Evolutionary conservation across 805 yeast genomes (phyloP), one percentile per base, ranked within the genome.

Genomic region (Pichia deserticola): DNA sequence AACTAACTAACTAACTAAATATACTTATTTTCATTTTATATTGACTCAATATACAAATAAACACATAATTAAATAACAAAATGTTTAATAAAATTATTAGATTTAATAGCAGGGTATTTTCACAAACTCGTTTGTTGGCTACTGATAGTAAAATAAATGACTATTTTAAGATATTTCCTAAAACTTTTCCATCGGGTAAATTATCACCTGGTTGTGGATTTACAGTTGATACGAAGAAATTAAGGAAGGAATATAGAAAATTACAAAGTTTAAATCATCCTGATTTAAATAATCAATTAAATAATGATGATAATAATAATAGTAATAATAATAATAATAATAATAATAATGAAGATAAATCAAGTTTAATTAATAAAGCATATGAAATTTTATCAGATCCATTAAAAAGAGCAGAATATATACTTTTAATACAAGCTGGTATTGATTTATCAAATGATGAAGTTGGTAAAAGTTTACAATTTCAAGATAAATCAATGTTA

Each of bases 181-280:
- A 77, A 58, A 80, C 89, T 0, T 82, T 88, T 53, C 84, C 87
- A 0, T 49, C 72, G 1, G 83, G 83, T 0, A 74, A 34, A 35
- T 45, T 25, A 30, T 34, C 39, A 4, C 40, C 40, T 20, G 15
- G 38, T 6, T 33, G 33, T 7, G 45, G 45, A 5, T 92, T 89
- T 67, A 59, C 63, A 1, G 65, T 89, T 5, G 81, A 88, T 59
- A 58, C 71, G 12, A 68, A 73, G 44, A 59, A 67, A 15, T 72
- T 92, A 44, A 76, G 95, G 46, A 76, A 79, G 51, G 98, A 93
- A 63, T 92, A 81, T 63, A 69, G 96, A 38, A 55, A 60, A 8
- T 69, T 89, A 33, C 98, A 92, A 64, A 77, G 85, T 36, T 72
- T 75, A 51, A 74, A 77, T 44, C 99, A 92, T 62, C 99, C 99